These are phyloP conservation scores for Periconia macrospinosa DNA, from an alignment of 2,329 filamentous ascomycete genomes.

Conservation along the genomic window DNA sequence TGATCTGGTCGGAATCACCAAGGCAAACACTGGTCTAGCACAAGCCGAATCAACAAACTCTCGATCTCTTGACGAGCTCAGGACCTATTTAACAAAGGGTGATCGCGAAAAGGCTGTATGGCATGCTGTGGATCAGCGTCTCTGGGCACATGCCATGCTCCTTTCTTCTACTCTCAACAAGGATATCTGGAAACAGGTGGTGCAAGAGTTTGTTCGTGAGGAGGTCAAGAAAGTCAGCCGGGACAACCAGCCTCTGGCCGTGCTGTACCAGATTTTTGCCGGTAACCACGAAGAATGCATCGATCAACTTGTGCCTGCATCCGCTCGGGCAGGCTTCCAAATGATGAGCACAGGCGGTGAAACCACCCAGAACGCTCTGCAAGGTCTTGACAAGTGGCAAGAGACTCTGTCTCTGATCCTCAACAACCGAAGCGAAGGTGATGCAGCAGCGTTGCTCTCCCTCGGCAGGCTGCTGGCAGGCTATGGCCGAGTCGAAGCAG, in stretches of 20 bases:
- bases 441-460: constrained; percentile 74
- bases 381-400: constrained; percentile 89
- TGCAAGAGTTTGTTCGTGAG: constrained; percentile 92
- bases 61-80: constrained; percentile 70
- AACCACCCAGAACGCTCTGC: constrained; percentile 70
- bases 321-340: constrained; percentile 87
- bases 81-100: constrained; percentile 73
- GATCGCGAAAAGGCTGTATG: constrained; percentile 91
- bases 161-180: constrained; percentile 78
- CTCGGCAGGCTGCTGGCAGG: constrained; percentile 80
- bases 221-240: constrained; percentile 83
- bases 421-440: constrained; percentile 82
- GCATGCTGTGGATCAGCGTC: constrained; percentile 85
- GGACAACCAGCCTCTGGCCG: constrained; percentile 84
- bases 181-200: constrained; percentile 83
- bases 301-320: constrained; percentile 91
- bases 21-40: constrained; percentile 31
- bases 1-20: constrained; percentile 40
- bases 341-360: constrained; percentile 73
- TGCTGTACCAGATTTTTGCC: constrained; percentile 89
- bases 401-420: constrained; percentile 85
- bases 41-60: constrained; percentile 69
- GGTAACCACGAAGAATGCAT: constrained; percentile 94
- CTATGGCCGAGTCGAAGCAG: constrained; percentile 88
- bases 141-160: constrained; percentile 96